A percentile compares a stretch with the other conserved stretches of the same genome.
Conservation (phyloP, 2,329 filamentous ascomycete genomes). For the Fusarium lateritium region DNA sequence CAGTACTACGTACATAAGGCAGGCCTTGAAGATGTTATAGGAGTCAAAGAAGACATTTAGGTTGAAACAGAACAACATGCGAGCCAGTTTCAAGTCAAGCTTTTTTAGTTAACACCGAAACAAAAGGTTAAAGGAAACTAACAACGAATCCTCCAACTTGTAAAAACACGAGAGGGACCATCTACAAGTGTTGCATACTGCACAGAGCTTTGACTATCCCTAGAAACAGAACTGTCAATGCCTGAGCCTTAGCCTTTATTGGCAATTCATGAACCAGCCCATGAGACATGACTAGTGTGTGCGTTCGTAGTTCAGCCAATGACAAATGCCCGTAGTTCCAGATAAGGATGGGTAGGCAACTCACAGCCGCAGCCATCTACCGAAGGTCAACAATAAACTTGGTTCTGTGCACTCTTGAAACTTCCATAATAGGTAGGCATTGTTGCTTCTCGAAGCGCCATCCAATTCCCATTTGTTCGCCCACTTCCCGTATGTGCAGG, state of each 20-base stretch:
- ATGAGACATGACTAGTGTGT: slow-evolving; percentile 12
- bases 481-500: neutral
- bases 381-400: slow-evolving; percentile 2
- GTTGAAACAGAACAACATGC: neutral
- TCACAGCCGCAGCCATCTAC: slow-evolving; percentile 15
- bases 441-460: slow-evolving; percentile 25
- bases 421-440: slow-evolving; percentile 28
- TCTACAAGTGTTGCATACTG: neutral
- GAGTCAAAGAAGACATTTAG: neutral
- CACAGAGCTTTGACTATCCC: neutral
- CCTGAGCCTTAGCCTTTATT: slow-evolving; percentile 22
- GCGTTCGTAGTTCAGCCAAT: slow-evolving; percentile 25
- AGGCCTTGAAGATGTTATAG: neutral
- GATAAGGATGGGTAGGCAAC: slow-evolving; percentile 11
- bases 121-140: too few relatives aligned
- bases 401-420: slow-evolving; percentile 19
- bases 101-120: too few relatives aligned
- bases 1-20: neutral
- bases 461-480: neutral
- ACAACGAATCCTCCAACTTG: too few relatives aligned
- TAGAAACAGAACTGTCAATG: neutral
- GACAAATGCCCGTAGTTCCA: neutral
- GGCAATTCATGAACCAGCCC: slow-evolving; percentile 26
- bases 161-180: too few relatives aligned
- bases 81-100: too few relatives aligned